phyloP scores from a whole-genome alignment of 495 filamentous ascomycete genomes.

The Aspergillus haitiensis region DNA sequence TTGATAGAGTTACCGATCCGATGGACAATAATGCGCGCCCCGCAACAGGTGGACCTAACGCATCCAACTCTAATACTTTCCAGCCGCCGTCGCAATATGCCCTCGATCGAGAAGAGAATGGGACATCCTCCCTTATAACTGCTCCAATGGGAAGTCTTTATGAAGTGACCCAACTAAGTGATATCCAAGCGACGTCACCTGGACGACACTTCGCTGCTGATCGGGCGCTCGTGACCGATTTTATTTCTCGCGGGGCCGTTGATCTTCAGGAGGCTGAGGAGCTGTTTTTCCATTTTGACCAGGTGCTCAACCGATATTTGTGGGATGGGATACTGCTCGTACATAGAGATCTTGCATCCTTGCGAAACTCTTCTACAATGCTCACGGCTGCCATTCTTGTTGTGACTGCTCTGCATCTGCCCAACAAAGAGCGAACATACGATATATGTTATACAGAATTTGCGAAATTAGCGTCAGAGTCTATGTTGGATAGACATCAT shows the following conservation, averaged over 20 bases:
- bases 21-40: conserved; percentile 17
- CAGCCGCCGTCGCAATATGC: conserved; percentile 41
- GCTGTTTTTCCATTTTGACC: conserved; percentile 51
- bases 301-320: conserved; percentile 54
- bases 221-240: conserved; percentile 48
- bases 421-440: conserved; percentile 45
- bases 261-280: conserved; percentile 51
- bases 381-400: conserved; percentile 52
- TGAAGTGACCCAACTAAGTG: conserved; percentile 58
- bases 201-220: conserved; percentile 38
- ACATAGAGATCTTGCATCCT: conserved; percentile 44
- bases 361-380: conserved; percentile 52
- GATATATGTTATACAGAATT: conserved; percentile 56
- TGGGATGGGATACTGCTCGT: conserved; percentile 52
- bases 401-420: conserved; percentile 55
- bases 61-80: conserved; percentile 21
- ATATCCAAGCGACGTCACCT: conserved; percentile 43
- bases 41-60: conserved; percentile 21
- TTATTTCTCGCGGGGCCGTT: conserved; percentile 52
- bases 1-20: conserved; percentile 23
- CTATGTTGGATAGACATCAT: conserved; percentile 53
- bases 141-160: conserved; percentile 61
- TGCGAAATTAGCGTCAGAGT: conserved; percentile 50
- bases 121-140: conserved; percentile 47
- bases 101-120: conserved; percentile 46